phyloP scores from a whole-genome alignment of 2,329 filamentous ascomycete genomes.

The Moelleriella libera region DNA sequence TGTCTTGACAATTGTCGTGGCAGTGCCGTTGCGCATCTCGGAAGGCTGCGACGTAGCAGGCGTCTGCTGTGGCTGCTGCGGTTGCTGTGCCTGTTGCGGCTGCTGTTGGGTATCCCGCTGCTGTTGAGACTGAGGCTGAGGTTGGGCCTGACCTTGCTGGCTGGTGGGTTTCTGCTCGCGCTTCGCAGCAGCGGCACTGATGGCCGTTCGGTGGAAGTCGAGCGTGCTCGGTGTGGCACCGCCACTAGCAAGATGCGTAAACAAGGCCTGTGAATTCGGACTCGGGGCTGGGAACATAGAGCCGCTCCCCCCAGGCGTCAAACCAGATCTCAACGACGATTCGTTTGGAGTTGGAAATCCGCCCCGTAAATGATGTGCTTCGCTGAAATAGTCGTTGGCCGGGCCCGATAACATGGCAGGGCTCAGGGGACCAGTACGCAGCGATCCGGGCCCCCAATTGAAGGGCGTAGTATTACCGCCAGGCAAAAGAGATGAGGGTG shows the following conservation, averaged over 20 bases:
- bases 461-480: conserved; percentile 60
- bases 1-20: conserved; percentile 23
- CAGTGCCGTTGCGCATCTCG: conserved; percentile 27
- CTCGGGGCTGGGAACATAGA: conserved; percentile 94
- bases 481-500: conserved; percentile 67
- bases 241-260: conserved; percentile 64
- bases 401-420: conserved; percentile 94
- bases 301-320: conserved; percentile 88
- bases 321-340: conserved; percentile 76
- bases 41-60: conserved; percentile 38
- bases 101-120: conserved; percentile 18
- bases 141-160: conserved; percentile 14
- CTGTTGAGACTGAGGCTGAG: conserved; percentile 19
- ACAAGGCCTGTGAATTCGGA: conserved; percentile 72
- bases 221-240: conserved; percentile 80
- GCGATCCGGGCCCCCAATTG: conserved; percentile 69
- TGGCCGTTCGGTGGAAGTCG: conserved; percentile 87
- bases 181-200: conserved; percentile 62
- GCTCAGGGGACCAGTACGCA: conserved; percentile 85
- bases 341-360: conserved; percentile 94
- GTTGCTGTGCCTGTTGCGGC: conserved; percentile 15
- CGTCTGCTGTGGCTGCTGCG: conserved; percentile 4
- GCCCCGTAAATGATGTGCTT: conserved; percentile 62
- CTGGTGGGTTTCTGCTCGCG: conserved; percentile 25
- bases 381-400: conserved; percentile 73